Conservation (phyloP, 495 filamentous ascomycete genomes). For the Trichoderma gamsii region DNA sequence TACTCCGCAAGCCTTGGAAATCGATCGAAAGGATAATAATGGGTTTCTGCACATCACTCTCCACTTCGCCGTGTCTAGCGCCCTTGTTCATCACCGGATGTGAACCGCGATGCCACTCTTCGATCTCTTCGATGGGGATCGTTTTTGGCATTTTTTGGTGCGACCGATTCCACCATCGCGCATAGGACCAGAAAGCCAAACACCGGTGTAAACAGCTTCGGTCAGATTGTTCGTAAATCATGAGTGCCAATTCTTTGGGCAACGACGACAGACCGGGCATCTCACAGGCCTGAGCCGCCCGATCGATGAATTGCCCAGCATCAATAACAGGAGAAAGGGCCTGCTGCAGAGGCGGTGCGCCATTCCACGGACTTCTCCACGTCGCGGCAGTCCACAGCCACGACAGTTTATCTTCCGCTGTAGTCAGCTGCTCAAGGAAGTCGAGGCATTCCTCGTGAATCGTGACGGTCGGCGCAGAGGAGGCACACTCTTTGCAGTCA, state of each 20-base stretch:
- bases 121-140: not conserved
- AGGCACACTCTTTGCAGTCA: not conserved
- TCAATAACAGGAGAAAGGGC: not conserved
- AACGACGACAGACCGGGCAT: not conserved
- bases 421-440: not conserved
- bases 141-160: not conserved
- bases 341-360: not conserved
- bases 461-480: not conserved
- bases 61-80: not conserved
- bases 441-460: not conserved
- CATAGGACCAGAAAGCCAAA: not conserved
- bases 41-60: not conserved
- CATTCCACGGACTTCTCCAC: not conserved
- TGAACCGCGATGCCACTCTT: not conserved
- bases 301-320: not conserved
- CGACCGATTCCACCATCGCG: not conserved
- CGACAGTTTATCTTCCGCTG: not conserved
- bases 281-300: not conserved
- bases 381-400: not conserved
- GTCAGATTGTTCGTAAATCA: not conserved
- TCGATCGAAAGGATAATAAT: not conserved
- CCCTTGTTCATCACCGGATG: not conserved
- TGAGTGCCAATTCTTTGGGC: not conserved
- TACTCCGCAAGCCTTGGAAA: not conserved
- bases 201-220: not conserved